These are phyloP conservation scores for Talaromyces pinophilus DNA, from an alignment of 2,329 filamentous ascomycete genomes.

Conservation along the genomic window DNA sequence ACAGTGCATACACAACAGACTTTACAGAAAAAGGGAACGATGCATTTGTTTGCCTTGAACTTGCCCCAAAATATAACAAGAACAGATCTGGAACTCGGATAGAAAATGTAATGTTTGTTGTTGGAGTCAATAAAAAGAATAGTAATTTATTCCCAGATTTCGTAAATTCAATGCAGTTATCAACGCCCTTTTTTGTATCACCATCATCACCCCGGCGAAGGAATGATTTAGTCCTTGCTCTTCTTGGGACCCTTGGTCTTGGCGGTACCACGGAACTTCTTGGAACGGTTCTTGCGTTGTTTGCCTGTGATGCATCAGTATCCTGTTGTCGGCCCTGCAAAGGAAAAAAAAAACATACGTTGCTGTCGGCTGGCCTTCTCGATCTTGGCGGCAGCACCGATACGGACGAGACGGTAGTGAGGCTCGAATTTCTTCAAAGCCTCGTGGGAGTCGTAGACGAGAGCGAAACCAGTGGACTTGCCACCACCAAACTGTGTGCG, in stretches of 20 bases:
- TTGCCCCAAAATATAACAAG: slow-evolving; percentile 11
- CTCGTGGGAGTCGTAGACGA: slow-evolving; percentile 97
- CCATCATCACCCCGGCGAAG: slow-evolving; percentile 11
- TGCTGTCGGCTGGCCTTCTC: slow-evolving; percentile 99
- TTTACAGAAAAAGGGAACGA: slow-evolving; percentile 16
- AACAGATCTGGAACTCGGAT: slow-evolving; percentile 11
- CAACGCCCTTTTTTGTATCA: slow-evolving; percentile 22
- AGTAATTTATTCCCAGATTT: slow-evolving; percentile 20
- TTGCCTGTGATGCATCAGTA: slow-evolving; percentile 68
- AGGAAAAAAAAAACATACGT: slow-evolving; percentile 67
- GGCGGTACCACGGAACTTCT: slow-evolving; percentile 96
- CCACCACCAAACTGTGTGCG: slow-evolving; percentile 98
- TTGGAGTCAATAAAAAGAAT: slow-evolving; percentile 13
- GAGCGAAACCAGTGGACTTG: slow-evolving; percentile 98
- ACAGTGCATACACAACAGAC: slow-evolving; percentile 13
- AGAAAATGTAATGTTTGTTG: slow-evolving; percentile 9
- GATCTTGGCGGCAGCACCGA: slow-evolving; percentile 88
- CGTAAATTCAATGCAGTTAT: slow-evolving; percentile 23
- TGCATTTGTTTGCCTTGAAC: slow-evolving; percentile 11
- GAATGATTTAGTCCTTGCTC: slow-evolving; percentile 69
- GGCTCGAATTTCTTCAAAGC: slow-evolving; percentile 99
- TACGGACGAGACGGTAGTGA: slow-evolving; percentile 91
- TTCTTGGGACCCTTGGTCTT: slow-evolving; percentile 99
- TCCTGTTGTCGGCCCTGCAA: neutral
- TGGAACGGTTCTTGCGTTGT: slow-evolving; percentile 99